Percentiles rank a stretch among this genome's conserved stretches.
Conservation (phyloP, 495 filamentous ascomycete genomes). For the Daldinia grandis region DNA sequence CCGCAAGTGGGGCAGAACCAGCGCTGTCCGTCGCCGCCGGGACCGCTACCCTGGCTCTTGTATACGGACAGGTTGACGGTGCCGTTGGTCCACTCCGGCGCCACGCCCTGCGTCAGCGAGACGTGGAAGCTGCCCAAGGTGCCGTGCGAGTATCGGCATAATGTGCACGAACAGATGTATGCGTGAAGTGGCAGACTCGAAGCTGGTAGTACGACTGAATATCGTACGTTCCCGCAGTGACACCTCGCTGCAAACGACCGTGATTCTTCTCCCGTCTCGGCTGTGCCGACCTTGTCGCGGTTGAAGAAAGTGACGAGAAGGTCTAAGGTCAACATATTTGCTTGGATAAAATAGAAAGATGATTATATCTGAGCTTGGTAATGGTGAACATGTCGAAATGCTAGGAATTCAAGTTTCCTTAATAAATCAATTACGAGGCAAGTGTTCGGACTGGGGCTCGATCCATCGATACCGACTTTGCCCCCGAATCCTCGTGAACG, state of each 20-base stretch:
- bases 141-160: slow-evolving; percentile 68
- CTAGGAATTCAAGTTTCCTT: neutral
- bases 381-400: neutral
- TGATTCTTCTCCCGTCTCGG: slow-evolving; percentile 10
- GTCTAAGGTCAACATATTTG: neutral
- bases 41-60: slow-evolving; percentile 45
- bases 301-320: slow-evolving; percentile 13
- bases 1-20: slow-evolving; percentile 76
- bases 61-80: slow-evolving; percentile 59
- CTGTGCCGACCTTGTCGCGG: slow-evolving; percentile 8
- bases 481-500: neutral
- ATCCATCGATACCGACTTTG: too few relatives aligned
- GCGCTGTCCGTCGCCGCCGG: slow-evolving; percentile 56
- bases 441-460: neutral
- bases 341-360: neutral
- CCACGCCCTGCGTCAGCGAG: slow-evolving; percentile 42
- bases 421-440: neutral
- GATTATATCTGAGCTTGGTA: neutral
- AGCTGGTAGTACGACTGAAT: slow-evolving; percentile 46
- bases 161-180: slow-evolving; percentile 71
- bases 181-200: slow-evolving; percentile 48
- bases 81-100: slow-evolving; percentile 46
- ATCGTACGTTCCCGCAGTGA: slow-evolving; percentile 51
- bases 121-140: slow-evolving; percentile 64
- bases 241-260: slow-evolving; percentile 51